phyloP scores from a whole-genome alignment of 768 basidiomycete species.

The Trametes cingulata region DNA sequence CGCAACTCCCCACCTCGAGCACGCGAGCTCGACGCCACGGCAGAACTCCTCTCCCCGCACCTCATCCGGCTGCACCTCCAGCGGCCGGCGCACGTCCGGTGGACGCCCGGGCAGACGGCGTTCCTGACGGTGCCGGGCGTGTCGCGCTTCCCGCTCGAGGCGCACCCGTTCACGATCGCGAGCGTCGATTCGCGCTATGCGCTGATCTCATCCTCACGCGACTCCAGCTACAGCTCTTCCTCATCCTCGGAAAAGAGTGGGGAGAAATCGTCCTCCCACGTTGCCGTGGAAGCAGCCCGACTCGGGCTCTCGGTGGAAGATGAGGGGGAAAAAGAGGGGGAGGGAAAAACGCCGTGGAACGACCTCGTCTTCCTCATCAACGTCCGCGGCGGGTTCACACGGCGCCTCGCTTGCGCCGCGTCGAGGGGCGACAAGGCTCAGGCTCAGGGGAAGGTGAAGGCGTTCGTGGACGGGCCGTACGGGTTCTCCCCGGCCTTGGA shows the following conservation, averaged over 20 bases:
- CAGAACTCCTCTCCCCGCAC: constrained; percentile 46
- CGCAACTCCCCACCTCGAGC: too few relatives aligned
- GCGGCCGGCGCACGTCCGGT: constrained; percentile 49
- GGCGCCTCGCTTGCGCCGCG: constrained; percentile 41
- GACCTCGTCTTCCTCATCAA: constrained; percentile 61
- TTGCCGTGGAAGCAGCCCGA: background rate
- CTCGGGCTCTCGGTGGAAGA: background rate
- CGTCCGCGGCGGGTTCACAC: constrained; percentile 61
- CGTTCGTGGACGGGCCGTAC: constrained; percentile 64
- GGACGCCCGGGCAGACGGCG: constrained; percentile 55
- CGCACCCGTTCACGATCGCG: constrained; percentile 66
- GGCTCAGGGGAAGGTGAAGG: constrained; percentile 42
- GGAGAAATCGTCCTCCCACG: constrained; percentile 8
- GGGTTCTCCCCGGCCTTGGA: constrained; percentile 44
- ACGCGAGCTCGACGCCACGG: constrained; percentile 37
- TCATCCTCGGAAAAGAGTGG: too few relatives aligned
- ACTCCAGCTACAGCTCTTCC: too few relatives aligned
- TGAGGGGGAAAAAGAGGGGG: constrained; percentile 13
- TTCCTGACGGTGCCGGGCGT: constrained; percentile 53
- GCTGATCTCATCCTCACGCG: too few relatives aligned
- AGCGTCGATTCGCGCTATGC: constrained; percentile 16
- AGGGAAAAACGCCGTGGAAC: constrained; percentile 26
- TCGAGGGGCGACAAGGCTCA: constrained; percentile 28
- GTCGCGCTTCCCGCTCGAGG: constrained; percentile 47
- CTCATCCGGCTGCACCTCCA: constrained; percentile 49